Evolutionary conservation across 2,329 filamentous ascomycete species (phyloP).

Genomic region (Beauveria sp.): DNA sequence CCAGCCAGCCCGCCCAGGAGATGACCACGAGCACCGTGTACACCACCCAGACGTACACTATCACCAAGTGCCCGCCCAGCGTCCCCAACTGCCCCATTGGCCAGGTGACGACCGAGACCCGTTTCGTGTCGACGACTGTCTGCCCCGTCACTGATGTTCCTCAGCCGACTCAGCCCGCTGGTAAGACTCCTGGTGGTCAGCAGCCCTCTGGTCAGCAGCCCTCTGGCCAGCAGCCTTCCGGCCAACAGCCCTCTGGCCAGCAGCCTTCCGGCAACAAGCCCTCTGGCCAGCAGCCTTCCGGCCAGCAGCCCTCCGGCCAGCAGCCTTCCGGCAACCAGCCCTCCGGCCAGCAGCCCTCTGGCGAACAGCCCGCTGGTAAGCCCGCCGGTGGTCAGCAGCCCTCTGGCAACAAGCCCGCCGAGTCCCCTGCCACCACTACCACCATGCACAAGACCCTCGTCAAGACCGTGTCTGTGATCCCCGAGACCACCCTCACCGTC

Average conservation of each 20-base stretch:
- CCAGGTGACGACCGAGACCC: slow-evolving; percentile 11
- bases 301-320: not conserved
- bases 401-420: not conserved
- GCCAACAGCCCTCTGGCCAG: not conserved
- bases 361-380: not conserved
- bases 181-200: not conserved
- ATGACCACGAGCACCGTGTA: slow-evolving; percentile 11
- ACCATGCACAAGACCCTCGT: not conserved
- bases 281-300: not conserved
- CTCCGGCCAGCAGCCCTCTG: not conserved
- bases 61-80: slow-evolving; percentile 13
- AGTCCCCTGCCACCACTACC: not conserved
- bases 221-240: not conserved
- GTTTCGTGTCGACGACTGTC: not conserved
- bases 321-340: not conserved
- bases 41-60: slow-evolving; percentile 13
- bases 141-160: not conserved
- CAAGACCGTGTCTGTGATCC: slow-evolving; percentile 1
- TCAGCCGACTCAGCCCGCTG: not conserved
- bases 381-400: not conserved
- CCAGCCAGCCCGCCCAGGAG: no score
- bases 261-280: not conserved
- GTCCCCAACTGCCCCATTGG: slow-evolving; percentile 14
- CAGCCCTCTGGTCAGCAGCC: not conserved
- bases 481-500: not conserved